These are phyloP conservation scores for Mucor ambiguus DNA, from an alignment of 371 early-diverging fungal genomes.

Conservation along the genomic window DNA sequence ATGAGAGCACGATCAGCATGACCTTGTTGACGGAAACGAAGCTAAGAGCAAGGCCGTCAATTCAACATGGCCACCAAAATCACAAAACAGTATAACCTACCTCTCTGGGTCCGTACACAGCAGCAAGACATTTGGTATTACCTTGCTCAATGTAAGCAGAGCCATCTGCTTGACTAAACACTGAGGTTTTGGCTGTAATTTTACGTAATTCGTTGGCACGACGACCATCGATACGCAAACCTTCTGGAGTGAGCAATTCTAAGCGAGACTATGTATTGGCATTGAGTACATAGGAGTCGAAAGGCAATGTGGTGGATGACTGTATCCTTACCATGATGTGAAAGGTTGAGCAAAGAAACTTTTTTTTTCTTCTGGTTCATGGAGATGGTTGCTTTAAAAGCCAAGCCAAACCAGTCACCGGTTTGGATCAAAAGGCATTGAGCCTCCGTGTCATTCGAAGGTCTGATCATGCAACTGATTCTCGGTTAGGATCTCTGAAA, in stretches of 20 bases:
- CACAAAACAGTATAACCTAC: slow-evolving; percentile 44
- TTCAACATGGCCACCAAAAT: not conserved
- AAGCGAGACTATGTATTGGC: slow-evolving; percentile 54
- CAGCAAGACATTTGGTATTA: slow-evolving; percentile 91
- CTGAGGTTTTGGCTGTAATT: slow-evolving; percentile 77
- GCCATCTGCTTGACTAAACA: slow-evolving; percentile 87
- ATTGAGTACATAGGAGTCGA: not conserved
- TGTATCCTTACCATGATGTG: not conserved
- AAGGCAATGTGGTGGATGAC: not conserved
- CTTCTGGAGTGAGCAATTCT: slow-evolving; percentile 71
- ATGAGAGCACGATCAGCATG: slow-evolving; percentile 83
- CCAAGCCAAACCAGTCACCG: slow-evolving; percentile 1
- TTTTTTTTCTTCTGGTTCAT: not conserved
- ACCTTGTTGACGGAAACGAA: slow-evolving; percentile 59
- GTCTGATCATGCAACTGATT: not conserved
- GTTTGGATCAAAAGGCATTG: not conserved
- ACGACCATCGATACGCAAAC: slow-evolving; percentile 94
- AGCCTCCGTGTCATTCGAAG: not conserved
- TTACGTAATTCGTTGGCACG: slow-evolving; percentile 89
- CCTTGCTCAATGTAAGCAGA: slow-evolving; percentile 96
- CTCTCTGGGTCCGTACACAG: slow-evolving; percentile 95
- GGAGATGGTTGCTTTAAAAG: not conserved
- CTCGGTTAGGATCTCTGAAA: too few relatives aligned
- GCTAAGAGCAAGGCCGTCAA: slow-evolving; percentile 31
- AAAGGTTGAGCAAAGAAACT: not conserved